phyloP scores from a whole-genome alignment of 306 rosid species.

The Vigna hirtella region DNA sequence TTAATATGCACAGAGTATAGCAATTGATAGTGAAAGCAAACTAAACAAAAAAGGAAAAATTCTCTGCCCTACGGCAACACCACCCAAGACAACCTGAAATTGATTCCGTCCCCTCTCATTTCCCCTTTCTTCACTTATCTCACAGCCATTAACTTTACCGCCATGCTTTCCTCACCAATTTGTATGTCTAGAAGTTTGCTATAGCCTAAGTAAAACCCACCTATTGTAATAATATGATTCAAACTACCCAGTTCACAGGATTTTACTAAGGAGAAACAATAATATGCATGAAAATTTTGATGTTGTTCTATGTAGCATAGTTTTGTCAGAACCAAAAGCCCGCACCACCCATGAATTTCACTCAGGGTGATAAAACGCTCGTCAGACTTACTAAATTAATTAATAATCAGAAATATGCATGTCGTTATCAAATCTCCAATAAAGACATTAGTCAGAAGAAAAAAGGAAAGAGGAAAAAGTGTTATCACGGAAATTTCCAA shows the following conservation, averaged over 20 bases:
- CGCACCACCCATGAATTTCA: slow-evolving; percentile 20
- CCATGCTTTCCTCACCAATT: background rate
- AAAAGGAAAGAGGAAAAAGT: background rate
- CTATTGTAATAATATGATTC: slow-evolving; percentile 20
- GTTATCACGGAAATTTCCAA: slow-evolving; percentile 21
- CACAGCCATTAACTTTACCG: background rate
- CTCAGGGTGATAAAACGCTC: slow-evolving; percentile 26
- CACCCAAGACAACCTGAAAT: background rate
- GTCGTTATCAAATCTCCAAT: slow-evolving; percentile 13
- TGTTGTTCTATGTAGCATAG: background rate
- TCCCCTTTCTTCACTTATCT: background rate
- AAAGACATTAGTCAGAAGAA: slow-evolving; percentile 22
- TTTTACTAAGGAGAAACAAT: slow-evolving; percentile 14
- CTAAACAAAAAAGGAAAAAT: background rate
- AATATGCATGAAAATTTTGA: slow-evolving; percentile 3
- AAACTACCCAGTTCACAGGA: background rate
- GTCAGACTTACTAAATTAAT: slow-evolving; percentile 18
- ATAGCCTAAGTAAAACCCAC: background rate
- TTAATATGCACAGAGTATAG: background rate
- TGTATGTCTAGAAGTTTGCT: background rate
- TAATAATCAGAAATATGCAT: background rate
- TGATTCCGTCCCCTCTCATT: background rate
- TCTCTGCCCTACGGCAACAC: background rate
- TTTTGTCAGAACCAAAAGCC: slow-evolving; percentile 19
- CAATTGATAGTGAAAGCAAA: background rate